Evolutionary conservation across 2,329 filamentous ascomycete species (phyloP), one percentile per base, ranked within the genome.

Genomic region (Akanthomyces dipterigenus): DNA sequence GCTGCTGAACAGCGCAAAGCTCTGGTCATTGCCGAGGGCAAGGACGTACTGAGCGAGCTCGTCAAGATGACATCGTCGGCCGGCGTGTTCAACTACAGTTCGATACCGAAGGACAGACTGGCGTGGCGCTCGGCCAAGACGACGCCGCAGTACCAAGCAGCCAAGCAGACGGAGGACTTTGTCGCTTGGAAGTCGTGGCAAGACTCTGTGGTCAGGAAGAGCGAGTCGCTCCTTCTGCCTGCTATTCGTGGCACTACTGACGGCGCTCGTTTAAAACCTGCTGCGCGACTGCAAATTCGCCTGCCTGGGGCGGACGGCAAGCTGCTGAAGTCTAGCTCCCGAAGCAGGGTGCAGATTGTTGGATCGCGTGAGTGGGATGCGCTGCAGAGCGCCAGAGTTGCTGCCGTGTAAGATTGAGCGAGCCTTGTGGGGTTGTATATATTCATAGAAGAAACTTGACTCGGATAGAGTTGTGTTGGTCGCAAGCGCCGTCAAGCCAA

Each of bases 71-170:
- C 84, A 0, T 77, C 78, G 2, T 74, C 76, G 2, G 80, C 85
- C 4, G 77, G 75, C 63, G 70, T 88, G 11, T 88, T 84, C 66
- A 82, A 89, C 67, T 76, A 90, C n/a, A 75, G 71, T 7, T 70
- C 72, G 31, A 70, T 87, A 65, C 82, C 85, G 1, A 75, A 80
- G 69, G 84, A 89, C 68, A 83, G 80, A 70, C 77, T 87, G 45
- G 81, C 82, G 11, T 91, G 88, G 88, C 80, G 84, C 64, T 87
- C 87, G 24, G 83, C 83, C 24, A 83, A 77, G 68, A 78, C 78
- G 43, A 89, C 85, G 50, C 83, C 87, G 4, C 81, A 85, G 69
- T 90, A 86, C 73, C 84, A 87, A 63, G 85, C 86, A 11, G 86
- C 86, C 20, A 81, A 78, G 70, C 82, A 87, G 70, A 80, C 78